phyloP scores from a whole-genome alignment of 1,284 basidiomycete genomes.

The Xerocomus subilludens region DNA sequence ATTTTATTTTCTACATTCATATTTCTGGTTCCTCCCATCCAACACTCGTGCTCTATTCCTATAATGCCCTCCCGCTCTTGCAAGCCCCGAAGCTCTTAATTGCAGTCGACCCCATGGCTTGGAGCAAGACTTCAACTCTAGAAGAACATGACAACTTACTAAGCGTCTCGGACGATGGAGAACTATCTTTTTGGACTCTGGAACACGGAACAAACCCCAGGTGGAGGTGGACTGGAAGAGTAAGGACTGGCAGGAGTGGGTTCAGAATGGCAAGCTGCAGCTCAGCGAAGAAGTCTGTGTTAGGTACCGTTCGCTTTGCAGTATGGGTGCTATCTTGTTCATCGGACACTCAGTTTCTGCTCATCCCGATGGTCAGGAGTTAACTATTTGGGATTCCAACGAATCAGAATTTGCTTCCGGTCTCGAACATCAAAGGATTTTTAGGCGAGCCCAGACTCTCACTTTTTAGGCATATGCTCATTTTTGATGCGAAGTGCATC shows the following conservation, averaged over 20 bases:
- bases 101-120: slow-evolving; percentile 92
- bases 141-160: slow-evolving; percentile 77
- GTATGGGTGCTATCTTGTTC: slow-evolving; percentile 15
- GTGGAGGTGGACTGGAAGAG: slow-evolving; percentile 80
- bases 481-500: slow-evolving; percentile 34
- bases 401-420: slow-evolving; percentile 95
- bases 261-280: slow-evolving; percentile 83
- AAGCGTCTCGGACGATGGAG: slow-evolving; percentile 77
- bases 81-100: slow-evolving; percentile 68
- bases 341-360: slow-evolving; percentile 62
- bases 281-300: slow-evolving; percentile 88
- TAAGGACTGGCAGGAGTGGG: slow-evolving; percentile 73
- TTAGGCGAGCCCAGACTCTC: slow-evolving; percentile 61
- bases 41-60: slow-evolving; percentile 58
- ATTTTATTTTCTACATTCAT: slow-evolving; percentile 65
- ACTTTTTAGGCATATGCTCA: slow-evolving; percentile 1
- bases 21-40: slow-evolving; percentile 52
- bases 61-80: slow-evolving; percentile 63
- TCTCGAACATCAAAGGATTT: slow-evolving; percentile 75
- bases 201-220: slow-evolving; percentile 58
- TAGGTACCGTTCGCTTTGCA: slow-evolving; percentile 61
- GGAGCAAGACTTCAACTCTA: slow-evolving; percentile 65
- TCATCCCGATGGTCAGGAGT: slow-evolving; percentile 70
- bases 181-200: slow-evolving; percentile 84
- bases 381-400: slow-evolving; percentile 95